Conservation (phyloP, 192 early-diverging fungal species). For the Coemansia sp. region DNA sequence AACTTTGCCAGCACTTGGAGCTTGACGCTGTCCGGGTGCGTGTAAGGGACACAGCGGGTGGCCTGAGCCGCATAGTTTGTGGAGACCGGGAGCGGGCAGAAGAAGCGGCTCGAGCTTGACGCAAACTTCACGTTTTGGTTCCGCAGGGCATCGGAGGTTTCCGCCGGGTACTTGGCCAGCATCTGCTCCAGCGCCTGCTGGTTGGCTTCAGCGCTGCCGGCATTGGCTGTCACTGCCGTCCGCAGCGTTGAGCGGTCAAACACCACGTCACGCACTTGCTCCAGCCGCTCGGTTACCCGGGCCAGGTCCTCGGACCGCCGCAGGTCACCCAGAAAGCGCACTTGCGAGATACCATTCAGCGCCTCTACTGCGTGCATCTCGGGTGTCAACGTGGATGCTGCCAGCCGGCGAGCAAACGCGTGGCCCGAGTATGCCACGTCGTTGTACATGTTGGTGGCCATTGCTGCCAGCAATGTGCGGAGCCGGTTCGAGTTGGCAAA, state of each 20-base stretch:
- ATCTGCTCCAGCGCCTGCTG: slow-evolving; percentile 32
- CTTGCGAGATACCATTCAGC: slow-evolving; percentile 62
- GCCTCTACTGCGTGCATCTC: slow-evolving; percentile 52
- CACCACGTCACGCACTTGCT: slow-evolving; percentile 47
- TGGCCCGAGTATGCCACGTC: slow-evolving; percentile 82
- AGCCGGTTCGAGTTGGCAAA: slow-evolving; percentile 73
- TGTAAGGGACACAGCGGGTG: slow-evolving; percentile 80
- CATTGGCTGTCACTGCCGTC: slow-evolving; percentile 40
- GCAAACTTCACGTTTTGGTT: slow-evolving; percentile 14
- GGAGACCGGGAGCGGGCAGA: slow-evolving; percentile 80
- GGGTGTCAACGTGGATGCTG: slow-evolving; percentile 61
- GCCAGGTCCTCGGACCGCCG: slow-evolving; percentile 59
- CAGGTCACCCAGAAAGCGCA: slow-evolving; percentile 77
- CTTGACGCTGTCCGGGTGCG: slow-evolving; percentile 73
- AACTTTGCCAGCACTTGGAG: slow-evolving; percentile 79
- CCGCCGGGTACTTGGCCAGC: slow-evolving; percentile 24
- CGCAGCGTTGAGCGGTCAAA: slow-evolving; percentile 43
- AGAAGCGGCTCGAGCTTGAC: slow-evolving; percentile 59
- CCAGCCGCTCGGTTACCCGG: slow-evolving; percentile 61
- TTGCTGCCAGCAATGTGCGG: slow-evolving; percentile 69
- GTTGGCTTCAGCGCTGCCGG: slow-evolving; percentile 29
- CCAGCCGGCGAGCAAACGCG: slow-evolving; percentile 71
- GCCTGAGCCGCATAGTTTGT: slow-evolving; percentile 81
- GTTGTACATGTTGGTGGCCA: slow-evolving; percentile 72
- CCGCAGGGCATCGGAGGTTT: not conserved